Evolutionary conservation across 331 rosid genomes (phyloP), one percentile per base, ranked within the genome.

Genomic region (Malus hybrid): DNA sequence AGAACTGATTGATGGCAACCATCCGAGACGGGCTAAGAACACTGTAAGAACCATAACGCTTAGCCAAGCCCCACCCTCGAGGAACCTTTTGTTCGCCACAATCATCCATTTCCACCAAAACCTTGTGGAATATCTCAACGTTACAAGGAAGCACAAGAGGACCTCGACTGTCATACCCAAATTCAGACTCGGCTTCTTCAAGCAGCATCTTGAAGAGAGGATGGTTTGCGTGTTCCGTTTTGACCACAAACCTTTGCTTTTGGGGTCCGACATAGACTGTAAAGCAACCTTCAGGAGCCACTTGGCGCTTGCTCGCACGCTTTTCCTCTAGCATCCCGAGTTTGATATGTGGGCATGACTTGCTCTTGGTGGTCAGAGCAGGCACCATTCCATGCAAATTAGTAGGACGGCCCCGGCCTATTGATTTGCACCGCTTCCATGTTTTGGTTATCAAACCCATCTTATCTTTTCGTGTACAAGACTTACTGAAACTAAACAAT

Each of bases 181-280:
- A 93, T 48, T 91, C 97, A 0, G 88, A 90, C 73, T 89, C 98
- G 0, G 97, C 98, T 67, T 93, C 97, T 72, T 93, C 97, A 4
- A 93, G 81, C 13, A 93, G 76, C 83, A 83, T 81, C 86, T 88
- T 86, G 86, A 93, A 91, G 70, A 91, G 81, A 24, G 92, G 93
- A 54, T 93, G 98, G 74, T 93, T 93, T 1, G 87, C 88, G 28
- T 84, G 82, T 68, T 89, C 92, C 0, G 97, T 76, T 79, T 78
- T 86, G 34, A 93, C 87, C 70, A 87, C 90, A 57, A 91, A 93
- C 79, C 88, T 87, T 22, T 87, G 90, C 83, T 78, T 89, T 22
- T 91, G 78, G 0, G 90, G 81, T 22, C 98, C 97, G 6, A 93
- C 98, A 12, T 91, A 93, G 6, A 93, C 96, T 3, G 93, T 81